Evolutionary conservation across 2,329 filamentous ascomycete genomes (phyloP), one percentile per base, ranked within the genome.

Genomic region (Penicillium sumatraense): DNA sequence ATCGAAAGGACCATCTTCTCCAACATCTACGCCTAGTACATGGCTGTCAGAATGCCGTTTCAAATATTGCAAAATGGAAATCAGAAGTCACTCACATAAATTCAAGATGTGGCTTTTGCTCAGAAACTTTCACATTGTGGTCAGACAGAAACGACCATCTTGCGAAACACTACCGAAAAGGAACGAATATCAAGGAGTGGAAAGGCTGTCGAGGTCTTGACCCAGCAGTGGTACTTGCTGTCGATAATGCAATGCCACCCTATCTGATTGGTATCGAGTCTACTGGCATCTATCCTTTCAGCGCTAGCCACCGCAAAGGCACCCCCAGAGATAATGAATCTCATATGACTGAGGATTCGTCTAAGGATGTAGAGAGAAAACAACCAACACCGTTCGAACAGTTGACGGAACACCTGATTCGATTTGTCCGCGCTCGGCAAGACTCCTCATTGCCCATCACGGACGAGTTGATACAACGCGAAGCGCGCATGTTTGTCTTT

Each of bases 21-120:
- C 83, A 85, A 62, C 83, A 85, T 65, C 66, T 85, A 33, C 77
- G 81, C n/a, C 70, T 84, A 23, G 80, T 84, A 69, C 83, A 85
- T 60, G 75, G 75, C 33, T 79, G 78, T 56, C 80, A 75, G 75
- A 51, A 77, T 74, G 65, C 24, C 18, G 16, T 31, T 7, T 21
- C 26, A 21, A n/a, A 10, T 6, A 31, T 46, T n/a, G 26, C 26
- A 20, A 46, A 31, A 46, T 46, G 42, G 42, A 46, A 46, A 31
- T 46, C 42, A 31, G 42, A 31, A 31, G 42, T 46, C 16, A 46
- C 42, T 20, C 42, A 31, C 9, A 46, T 46, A 26, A 46, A 46
- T 31, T 46, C 42, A 14, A 46, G 42, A 13, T 46, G 42, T 11
- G 42, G 42, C 26, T 46, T 46, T 31, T 46, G 42, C 42, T 46